Evolutionary conservation across 192 early-diverging fungal genomes (phyloP).

Genomic region (Kickxella alabastrina): DNA sequence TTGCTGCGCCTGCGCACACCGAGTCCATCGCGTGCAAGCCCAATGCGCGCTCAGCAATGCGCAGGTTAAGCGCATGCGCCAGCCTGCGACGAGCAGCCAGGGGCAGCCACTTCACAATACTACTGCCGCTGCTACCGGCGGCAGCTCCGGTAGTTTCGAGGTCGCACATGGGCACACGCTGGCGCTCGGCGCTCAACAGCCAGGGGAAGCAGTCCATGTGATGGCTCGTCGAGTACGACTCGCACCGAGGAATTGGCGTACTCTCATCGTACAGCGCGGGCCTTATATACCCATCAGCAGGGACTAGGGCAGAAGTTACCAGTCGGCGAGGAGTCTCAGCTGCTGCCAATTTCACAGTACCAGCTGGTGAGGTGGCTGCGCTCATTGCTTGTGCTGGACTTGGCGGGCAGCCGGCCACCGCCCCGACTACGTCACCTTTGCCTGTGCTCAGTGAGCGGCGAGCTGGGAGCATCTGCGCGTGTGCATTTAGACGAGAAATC

Average conservation of each 20-base stretch:
- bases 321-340: slow-evolving; percentile 17
- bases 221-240: slow-evolving; percentile 21
- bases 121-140: too few relatives aligned
- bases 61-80: slow-evolving; percentile 35
- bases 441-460: slow-evolving; percentile 25
- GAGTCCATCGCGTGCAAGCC: slow-evolving; percentile 27
- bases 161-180: slow-evolving; percentile 5
- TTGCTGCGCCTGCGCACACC: slow-evolving; percentile 27
- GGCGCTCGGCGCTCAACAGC: slow-evolving; percentile 13
- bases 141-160: too few relatives aligned
- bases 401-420: too few relatives aligned
- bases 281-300: slow-evolving; percentile 28
- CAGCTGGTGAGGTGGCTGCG: too few relatives aligned
- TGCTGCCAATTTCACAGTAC: too few relatives aligned
- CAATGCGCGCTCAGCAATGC: slow-evolving; percentile 29
- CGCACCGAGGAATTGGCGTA: slow-evolving; percentile 38
- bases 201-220: slow-evolving; percentile 8
- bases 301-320: slow-evolving; percentile 23
- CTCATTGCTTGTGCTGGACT: too few relatives aligned
- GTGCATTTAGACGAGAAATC: too few relatives aligned
- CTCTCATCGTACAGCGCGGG: slow-evolving; percentile 35
- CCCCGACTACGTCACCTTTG: slow-evolving; percentile 17
- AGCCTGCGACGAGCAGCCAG: slow-evolving; percentile 21
- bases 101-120: slow-evolving; percentile 10
- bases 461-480: too few relatives aligned